Base-by-base conservation (phyloP, 257 asterid species). In the Cordia subcordata region DNA sequence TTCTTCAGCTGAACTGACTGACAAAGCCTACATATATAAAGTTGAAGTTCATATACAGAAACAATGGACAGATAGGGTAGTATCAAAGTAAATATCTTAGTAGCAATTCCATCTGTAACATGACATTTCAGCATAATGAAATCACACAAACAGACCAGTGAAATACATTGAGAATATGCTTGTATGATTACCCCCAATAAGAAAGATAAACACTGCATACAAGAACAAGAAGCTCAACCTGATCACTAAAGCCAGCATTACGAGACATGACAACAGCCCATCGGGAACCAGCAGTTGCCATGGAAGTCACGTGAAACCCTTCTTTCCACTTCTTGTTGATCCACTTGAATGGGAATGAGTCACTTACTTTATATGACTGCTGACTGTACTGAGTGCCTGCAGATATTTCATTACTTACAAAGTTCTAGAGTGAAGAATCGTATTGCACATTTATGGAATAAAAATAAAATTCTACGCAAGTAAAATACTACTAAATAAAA, bases 211-310 rank as follows among this genome's bases (percentile, higher is more conserved):
- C 10, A 23, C 11, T 39, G 17, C 38, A 27, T 17, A 33, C 23
- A 23, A 2, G 20, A 57, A 44, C 47, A 55, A 37, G 66, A 21
- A 64, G 62, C 57, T 53, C 35, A 37, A 77, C 83, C 83, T 78
- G 83, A 51, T 78, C 75, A 61, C 66, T 65, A 67, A 63, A 78
- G 63, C 80, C 80, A 45, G 83, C 53, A 61, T 70, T 74, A 55
- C 83, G 75, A 37, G 83, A 78, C 83, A 78, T 78, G 9, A 78
- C 83, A 40, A 78, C 71, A 53, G 77, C 83, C 83, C 83, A 78
- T 35, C 77, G 64, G 67, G 75, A 50, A 63, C 68, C 80, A 60
- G 83, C 75, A 58, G 83, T 78, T 40, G 83, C 80, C 83, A 78
- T 78, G 49, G 83, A 70, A 23, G 83, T 78, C 40, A 78, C 83